Percentiles rank a stretch among this genome's conserved stretches.
phyloP scores from a whole-genome alignment of 2,329 filamentous ascomycete species.

The Trichoderma atrobrunneum region DNA sequence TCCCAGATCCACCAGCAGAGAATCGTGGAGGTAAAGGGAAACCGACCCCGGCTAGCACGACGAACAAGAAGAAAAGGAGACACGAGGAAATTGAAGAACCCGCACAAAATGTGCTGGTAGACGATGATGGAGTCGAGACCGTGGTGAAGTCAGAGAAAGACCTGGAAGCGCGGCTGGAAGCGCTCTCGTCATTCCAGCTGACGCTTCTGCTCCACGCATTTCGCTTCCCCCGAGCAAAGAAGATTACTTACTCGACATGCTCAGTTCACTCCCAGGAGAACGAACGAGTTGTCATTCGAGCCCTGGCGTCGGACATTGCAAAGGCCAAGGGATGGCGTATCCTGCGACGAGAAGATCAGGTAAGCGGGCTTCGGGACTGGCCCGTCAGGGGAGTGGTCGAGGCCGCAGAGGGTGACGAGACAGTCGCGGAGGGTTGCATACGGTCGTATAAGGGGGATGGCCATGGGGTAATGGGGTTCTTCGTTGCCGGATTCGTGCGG shows the following conservation, averaged over 20 bases:
- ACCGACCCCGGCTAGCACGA: slow-evolving; percentile 21
- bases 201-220: slow-evolving; percentile 81
- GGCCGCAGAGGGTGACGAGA: slow-evolving; percentile 47
- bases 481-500: slow-evolving; percentile 78
- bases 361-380: slow-evolving; percentile 74
- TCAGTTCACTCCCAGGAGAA: slow-evolving; percentile 87
- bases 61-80: slow-evolving; percentile 47
- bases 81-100: slow-evolving; percentile 36
- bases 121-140: slow-evolving; percentile 58
- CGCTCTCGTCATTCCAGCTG: slow-evolving; percentile 79
- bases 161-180: slow-evolving; percentile 62
- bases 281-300: slow-evolving; percentile 74
- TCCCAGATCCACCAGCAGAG: slow-evolving; percentile 43
- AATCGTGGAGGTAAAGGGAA: neutral
- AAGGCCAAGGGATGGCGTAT: slow-evolving; percentile 71
- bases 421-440: slow-evolving; percentile 71
- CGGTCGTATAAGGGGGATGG: slow-evolving; percentile 77
- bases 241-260: slow-evolving; percentile 91
- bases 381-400: slow-evolving; percentile 58
- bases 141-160: slow-evolving; percentile 53
- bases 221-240: slow-evolving; percentile 68
- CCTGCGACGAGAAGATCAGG: slow-evolving; percentile 68
- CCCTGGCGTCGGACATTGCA: slow-evolving; percentile 67
- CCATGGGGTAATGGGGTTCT: slow-evolving; percentile 90
- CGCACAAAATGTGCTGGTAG: slow-evolving; percentile 42